Conservation (phyloP, 1,284 basidiomycete species). For the Athelia sp. region DNA sequence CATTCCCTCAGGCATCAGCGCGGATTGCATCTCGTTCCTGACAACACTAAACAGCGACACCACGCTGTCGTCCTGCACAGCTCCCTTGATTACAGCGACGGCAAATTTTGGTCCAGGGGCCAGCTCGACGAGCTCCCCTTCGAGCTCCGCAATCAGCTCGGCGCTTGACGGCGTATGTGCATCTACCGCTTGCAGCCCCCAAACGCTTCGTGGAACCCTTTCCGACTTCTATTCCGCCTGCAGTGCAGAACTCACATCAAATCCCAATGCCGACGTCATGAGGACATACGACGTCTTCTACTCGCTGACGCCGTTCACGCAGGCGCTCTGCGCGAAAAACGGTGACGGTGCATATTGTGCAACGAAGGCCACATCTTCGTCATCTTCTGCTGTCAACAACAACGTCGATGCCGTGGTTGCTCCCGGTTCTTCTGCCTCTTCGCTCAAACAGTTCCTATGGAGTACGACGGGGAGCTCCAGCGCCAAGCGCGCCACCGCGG, state of each 20-base stretch:
- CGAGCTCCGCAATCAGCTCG: slow-evolving; percentile 41
- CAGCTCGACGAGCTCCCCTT: slow-evolving; percentile 32
- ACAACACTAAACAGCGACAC: slow-evolving; percentile 56
- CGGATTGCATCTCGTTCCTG: slow-evolving; percentile 59
- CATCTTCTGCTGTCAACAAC: slow-evolving; percentile 12
- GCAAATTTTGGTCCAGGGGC: slow-evolving; percentile 49
- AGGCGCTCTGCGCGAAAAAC: slow-evolving; percentile 72
- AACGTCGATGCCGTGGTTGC: slow-evolving; percentile 14
- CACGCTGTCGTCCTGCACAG: slow-evolving; percentile 55
- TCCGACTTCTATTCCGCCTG: slow-evolving; percentile 69
- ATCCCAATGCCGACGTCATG: slow-evolving; percentile 44
- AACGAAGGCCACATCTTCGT: slow-evolving; percentile 29
- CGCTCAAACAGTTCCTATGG: slow-evolving; percentile 12
- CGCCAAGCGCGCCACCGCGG: slow-evolving; percentile 22
- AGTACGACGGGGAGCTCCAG: slow-evolving; percentile 11
- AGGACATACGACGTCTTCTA: slow-evolving; percentile 78
- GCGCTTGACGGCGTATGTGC: slow-evolving; percentile 61
- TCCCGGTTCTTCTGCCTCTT: slow-evolving; percentile 5
- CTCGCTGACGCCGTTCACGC: slow-evolving; percentile 55
- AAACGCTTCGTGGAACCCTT: slow-evolving; percentile 56
- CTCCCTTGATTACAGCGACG: slow-evolving; percentile 61
- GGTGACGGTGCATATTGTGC: slow-evolving; percentile 68
- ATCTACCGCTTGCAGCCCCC: slow-evolving; percentile 49
- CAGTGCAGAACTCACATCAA: slow-evolving; percentile 57
- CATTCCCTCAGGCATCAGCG: slow-evolving; percentile 62